Percentiles rank a stretch among this genome's conserved stretches.
phyloP scores from a whole-genome alignment of 2,329 filamentous ascomycete genomes.

The Pseudopithomyces chartarum region DNA sequence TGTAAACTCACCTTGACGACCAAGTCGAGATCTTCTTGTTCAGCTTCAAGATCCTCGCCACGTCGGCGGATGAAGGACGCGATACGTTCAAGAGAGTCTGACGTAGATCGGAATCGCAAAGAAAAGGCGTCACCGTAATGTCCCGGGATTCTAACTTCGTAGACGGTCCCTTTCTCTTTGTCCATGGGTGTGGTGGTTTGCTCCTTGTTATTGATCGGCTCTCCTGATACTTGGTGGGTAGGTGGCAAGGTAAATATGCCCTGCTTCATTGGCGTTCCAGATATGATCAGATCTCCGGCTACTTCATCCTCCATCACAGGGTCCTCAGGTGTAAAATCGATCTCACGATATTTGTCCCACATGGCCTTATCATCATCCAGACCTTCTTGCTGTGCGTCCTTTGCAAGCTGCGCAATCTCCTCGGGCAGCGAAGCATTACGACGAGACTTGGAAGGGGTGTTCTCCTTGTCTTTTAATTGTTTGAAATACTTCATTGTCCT shows the following conservation, averaged over 20 bases:
- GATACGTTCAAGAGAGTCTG: background rate
- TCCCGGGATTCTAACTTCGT: slow-evolving; percentile 15
- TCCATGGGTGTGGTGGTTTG: background rate
- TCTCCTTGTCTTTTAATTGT: slow-evolving; percentile 17
- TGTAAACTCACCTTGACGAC: slow-evolving; percentile 10
- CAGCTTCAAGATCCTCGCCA: slow-evolving; percentile 10
- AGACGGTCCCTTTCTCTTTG: background rate
- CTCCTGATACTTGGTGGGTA: background rate
- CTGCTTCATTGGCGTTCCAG: slow-evolving; percentile 11
- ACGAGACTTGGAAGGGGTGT: slow-evolving; percentile 17
- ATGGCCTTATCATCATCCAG: background rate
- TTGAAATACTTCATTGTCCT: slow-evolving; percentile 26
- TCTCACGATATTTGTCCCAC: slow-evolving; percentile 16
- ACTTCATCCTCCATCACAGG: slow-evolving; percentile 15
- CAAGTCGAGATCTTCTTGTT: slow-evolving; percentile 10
- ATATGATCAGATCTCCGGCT: slow-evolving; percentile 23
- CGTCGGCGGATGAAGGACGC: slow-evolving; percentile 11
- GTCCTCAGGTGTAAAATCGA: slow-evolving; percentile 30
- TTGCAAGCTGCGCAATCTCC: slow-evolving; percentile 23
- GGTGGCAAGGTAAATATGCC: background rate
- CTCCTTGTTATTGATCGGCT: background rate
- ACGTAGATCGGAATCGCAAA: slow-evolving; percentile 2
- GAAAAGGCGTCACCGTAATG: slow-evolving; percentile 6
- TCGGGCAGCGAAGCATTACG: slow-evolving; percentile 27
- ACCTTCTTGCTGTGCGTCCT: slow-evolving; percentile 12